Base-by-base conservation (phyloP, 441 rosid genomes). In the Adansonia gregorii region DNA sequence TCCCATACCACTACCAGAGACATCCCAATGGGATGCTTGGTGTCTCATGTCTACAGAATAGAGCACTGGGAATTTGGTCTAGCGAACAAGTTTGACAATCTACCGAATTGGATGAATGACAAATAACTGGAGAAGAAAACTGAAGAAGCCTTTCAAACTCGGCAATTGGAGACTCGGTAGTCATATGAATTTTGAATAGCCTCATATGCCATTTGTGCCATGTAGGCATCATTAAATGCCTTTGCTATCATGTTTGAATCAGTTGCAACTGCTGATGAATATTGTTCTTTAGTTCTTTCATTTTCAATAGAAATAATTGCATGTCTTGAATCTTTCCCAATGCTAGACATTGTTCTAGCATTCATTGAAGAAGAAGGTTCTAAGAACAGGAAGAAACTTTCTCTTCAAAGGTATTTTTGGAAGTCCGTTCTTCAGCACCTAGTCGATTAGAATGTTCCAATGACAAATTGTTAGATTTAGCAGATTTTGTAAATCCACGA, bases 1-100 rank as follows among this genome's bases (percentile, higher is more conserved):
- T 79, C 80, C 84, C 85, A 55, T 89, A 89, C 93, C 93, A 87
- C 68, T 85, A 75, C 93, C 93, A 86, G 35, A 89, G 69, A 73
- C 81, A 82, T 76, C 79, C 83, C 86, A 89, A 80, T 8, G 83
- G 61, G 60, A 83, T 54, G 80, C 66, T 80, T 58, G 87, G 87
- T 76, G 22, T 85, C 79, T 86, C 87, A 74, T 86, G 86, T 67
- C 80, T 75, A 74, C 90, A 85, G 64, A 83, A 80, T 60, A 70
- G 52, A 9, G 75, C 75, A 45, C 66, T 72, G 54, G 22, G 67
- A 81, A 74, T 73, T 73, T 60, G 78, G 70, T 82, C 79, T 52
- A 8, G 63, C 20, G 20, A 68, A 73, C 88, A 83, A 39, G 27
- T 69, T 45, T 79, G 78, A 80, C 92, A 83, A 43, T 64, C 73